These are phyloP conservation scores for Mycena latifolia DNA, from an alignment of 768 basidiomycete genomes.

Conservation along the genomic window DNA sequence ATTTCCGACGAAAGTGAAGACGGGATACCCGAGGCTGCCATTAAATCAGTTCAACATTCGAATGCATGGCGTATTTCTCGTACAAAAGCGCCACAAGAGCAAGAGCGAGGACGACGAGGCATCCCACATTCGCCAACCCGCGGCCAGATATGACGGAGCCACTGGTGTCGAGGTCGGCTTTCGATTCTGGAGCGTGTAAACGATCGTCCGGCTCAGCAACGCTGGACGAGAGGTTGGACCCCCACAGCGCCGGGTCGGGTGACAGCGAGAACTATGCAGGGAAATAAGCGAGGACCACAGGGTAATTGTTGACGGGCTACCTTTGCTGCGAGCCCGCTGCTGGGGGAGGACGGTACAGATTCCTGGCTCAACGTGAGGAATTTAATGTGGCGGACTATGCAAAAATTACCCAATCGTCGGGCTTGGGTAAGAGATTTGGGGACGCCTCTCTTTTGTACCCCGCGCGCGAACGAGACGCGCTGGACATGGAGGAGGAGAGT, in stretches of 20 bases:
- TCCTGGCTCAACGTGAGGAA: not conserved
- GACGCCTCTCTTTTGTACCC: too few relatives aligned
- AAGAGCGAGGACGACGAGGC: constrained; percentile 62
- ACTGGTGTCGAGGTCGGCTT: constrained; percentile 66
- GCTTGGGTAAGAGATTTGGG: too few relatives aligned
- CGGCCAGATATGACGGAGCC: constrained; percentile 46
- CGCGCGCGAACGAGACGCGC: too few relatives aligned
- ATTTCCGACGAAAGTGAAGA: constrained; percentile 62
- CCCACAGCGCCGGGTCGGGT: constrained; percentile 80
- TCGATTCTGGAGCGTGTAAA: constrained; percentile 67
- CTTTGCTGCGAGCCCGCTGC: constrained; percentile 18
- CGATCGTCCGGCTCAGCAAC: constrained; percentile 73
- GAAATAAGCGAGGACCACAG: not conserved
- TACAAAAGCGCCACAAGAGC: constrained; percentile 74
- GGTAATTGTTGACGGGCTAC: not conserved
- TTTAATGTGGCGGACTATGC: too few relatives aligned
- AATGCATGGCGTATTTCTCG: constrained; percentile 20
- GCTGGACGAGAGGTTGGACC: constrained; percentile 69
- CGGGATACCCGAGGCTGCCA: constrained; percentile 70
- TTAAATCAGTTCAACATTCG: not conserved
- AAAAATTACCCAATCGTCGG: constrained; percentile 4
- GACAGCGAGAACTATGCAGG: constrained; percentile 73
- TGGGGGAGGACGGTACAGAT: not conserved
- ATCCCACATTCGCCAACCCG: constrained; percentile 12
- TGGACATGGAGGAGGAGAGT: too few relatives aligned